phyloP scores from a whole-genome alignment of 179 eudicot genomes.

The Silene noctiflora region DNA sequence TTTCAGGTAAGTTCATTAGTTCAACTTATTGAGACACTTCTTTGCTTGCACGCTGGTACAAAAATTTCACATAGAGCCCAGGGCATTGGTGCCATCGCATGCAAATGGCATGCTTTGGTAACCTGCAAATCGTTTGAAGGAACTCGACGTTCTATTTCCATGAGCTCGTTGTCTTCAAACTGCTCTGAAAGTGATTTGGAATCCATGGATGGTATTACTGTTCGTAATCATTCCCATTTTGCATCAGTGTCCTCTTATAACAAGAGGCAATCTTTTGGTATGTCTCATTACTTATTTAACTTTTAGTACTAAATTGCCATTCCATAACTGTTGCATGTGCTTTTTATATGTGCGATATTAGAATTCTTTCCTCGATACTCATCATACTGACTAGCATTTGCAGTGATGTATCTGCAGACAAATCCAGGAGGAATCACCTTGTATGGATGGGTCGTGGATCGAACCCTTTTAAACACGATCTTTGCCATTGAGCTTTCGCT shows the following conservation, averaged over 20 bases:
- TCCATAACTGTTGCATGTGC: neutral
- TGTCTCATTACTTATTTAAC: slow-evolving; percentile 16
- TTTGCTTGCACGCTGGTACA: slow-evolving; percentile 80
- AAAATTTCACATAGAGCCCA: slow-evolving; percentile 87
- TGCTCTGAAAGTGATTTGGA: slow-evolving; percentile 74
- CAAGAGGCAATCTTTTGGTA: slow-evolving; percentile 84
- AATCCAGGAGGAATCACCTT: slow-evolving; percentile 94
- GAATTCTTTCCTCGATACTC: neutral
- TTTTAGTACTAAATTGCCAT: too few species aligned
- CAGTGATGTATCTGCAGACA: slow-evolving; percentile 83
- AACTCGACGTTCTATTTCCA: slow-evolving; percentile 32
- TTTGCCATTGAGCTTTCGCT: slow-evolving; percentile 73
- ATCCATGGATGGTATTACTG: slow-evolving; percentile 37
- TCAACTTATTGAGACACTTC: slow-evolving; percentile 70
- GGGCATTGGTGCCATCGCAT: slow-evolving; percentile 63
- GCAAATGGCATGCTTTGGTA: slow-evolving; percentile 67
- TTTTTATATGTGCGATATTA: neutral
- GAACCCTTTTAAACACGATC: slow-evolving; percentile 65
- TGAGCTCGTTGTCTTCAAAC: slow-evolving; percentile 30
- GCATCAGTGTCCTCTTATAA: slow-evolving; percentile 68
- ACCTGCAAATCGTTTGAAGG: slow-evolving; percentile 48
- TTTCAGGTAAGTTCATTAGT: slow-evolving; percentile 68
- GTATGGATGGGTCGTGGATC: slow-evolving; percentile 88
- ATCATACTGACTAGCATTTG: slow-evolving; percentile 23
- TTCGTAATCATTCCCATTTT: slow-evolving; percentile 39